Evolutionary conservation across 139 green algal genomes (phyloP), one percentile per base, ranked within the genome.

Genomic region (Closterium sp.): DNA sequence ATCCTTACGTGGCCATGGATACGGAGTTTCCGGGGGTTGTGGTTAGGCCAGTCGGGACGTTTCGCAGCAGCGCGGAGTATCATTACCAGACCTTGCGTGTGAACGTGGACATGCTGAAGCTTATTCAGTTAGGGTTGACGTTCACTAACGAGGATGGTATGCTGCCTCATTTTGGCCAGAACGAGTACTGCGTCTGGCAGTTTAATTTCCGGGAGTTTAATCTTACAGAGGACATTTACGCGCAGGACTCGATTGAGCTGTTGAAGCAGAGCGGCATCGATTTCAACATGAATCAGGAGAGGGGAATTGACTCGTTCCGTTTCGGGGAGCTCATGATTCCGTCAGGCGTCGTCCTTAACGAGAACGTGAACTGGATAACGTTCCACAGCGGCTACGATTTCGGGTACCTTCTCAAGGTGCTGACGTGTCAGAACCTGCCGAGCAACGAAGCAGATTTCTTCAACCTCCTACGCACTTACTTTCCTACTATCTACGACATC

Each of bases 31-130:
- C 92, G 6, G 98, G 98, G 5, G 97, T 99, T 30, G 98, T 98
- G 8, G 97, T 96, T 1, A 93, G 97, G 35, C 98, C 98, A 9
- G 96, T 99, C n/a, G 98, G 98, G 31, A 96, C 96, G 88, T 99
- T 99, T 94, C 98, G 98, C 91, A 98, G 96, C 94, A 97, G 92
- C 92, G 96, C 96, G n/a, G 98, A 99, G 90, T 99, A 98, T 90
- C 96, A 99, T 86, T 99, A 99, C 92, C 97, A 98, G 89, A 98
- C 96, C 2, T 91, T 98, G 8, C 93, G 96, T 90, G 96, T 96
- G 87, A 99, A 99, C 91, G 98, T 99, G 34, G 97, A 99, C 95
- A 98, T 99, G 97, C 96, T 99, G 0, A 99, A 99, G 95, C 95
- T 99, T 25, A 99, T 99, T 8, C 98, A 99, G 96, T 95, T 99